phyloP scores from a whole-genome alignment of 805 yeast genomes.

The Kazachstania africana region DNA sequence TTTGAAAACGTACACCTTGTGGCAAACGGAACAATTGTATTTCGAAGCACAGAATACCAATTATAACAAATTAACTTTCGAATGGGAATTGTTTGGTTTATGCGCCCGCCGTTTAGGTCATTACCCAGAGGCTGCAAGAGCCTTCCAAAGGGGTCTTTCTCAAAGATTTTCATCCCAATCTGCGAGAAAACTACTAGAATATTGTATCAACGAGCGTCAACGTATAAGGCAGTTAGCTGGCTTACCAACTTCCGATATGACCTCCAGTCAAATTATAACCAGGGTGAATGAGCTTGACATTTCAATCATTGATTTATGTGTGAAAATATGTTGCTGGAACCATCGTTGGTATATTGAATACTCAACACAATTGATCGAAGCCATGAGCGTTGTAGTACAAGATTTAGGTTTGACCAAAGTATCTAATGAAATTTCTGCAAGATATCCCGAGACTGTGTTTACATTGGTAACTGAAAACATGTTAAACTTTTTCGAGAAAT shows the following conservation, averaged over 20 bases:
- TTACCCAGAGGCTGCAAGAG: slow-evolving; percentile 74
- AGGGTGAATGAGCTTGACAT: slow-evolving; percentile 31
- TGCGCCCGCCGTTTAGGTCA: slow-evolving; percentile 81
- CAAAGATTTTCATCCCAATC: slow-evolving; percentile 74
- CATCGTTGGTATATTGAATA: slow-evolving; percentile 96
- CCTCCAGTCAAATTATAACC: slow-evolving; percentile 26
- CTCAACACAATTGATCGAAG: slow-evolving; percentile 53
- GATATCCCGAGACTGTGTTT: slow-evolving; percentile 37
- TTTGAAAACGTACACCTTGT: slow-evolving; percentile 71
- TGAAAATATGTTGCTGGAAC: slow-evolving; percentile 88
- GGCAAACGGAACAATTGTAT: slow-evolving; percentile 87
- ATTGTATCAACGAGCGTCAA: slow-evolving; percentile 41
- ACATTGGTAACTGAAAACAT: slow-evolving; percentile 19
- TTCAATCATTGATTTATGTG: slow-evolving; percentile 53
- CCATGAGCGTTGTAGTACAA: slow-evolving; percentile 49
- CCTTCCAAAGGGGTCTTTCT: slow-evolving; percentile 61
- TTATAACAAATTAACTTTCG: slow-evolving; percentile 65
- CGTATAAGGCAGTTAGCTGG: slow-evolving; percentile 14
- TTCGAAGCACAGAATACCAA: slow-evolving; percentile 78
- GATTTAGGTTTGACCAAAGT: slow-evolving; percentile 74
- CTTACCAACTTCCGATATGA: slow-evolving; percentile 14
- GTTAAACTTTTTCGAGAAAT: slow-evolving; percentile 17
- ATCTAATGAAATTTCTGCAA: slow-evolving; percentile 57
- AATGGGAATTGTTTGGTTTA: slow-evolving; percentile 87
- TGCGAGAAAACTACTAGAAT: slow-evolving; percentile 59